Evolutionary conservation across 2,329 filamentous ascomycete genomes (phyloP).

Genomic region (Whalleya microplaca): DNA sequence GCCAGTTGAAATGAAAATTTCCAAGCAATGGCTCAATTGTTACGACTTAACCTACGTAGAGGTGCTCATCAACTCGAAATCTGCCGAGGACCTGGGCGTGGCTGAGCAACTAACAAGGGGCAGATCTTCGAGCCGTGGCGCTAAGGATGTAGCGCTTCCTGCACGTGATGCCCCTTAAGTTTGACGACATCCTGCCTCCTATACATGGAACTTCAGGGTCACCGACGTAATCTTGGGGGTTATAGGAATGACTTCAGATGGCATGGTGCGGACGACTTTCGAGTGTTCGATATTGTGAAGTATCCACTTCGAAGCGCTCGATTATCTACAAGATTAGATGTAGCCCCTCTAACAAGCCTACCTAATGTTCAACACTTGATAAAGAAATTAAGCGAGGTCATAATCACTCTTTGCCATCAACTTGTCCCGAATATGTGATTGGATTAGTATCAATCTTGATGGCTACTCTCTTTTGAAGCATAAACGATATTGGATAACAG

Average conservation of each 20-base stretch:
- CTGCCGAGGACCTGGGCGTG: not conserved
- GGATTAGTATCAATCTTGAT: no score
- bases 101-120: not conserved
- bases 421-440: no score
- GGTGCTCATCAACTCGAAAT: not conserved
- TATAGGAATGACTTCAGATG: not conserved
- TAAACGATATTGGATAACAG: no score
- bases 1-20: not conserved
- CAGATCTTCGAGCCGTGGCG: not conserved
- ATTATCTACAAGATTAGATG: no score
- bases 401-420: no score
- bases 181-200: not conserved
- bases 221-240: not conserved
- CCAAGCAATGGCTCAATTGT: not conserved
- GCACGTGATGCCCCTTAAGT: slow-evolving; percentile 17
- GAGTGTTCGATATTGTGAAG: not conserved
- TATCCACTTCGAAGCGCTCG: not conserved
- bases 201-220: not conserved
- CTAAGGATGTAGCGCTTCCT: not conserved
- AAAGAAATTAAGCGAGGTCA: no score
- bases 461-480: no score
- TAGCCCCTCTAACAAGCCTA: no score
- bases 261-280: not conserved
- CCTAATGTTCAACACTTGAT: no score
- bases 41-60: no score